These are phyloP conservation scores for Candida odintsovae DNA, from an alignment of 805 yeast genomes.

Conservation along the genomic window DNA sequence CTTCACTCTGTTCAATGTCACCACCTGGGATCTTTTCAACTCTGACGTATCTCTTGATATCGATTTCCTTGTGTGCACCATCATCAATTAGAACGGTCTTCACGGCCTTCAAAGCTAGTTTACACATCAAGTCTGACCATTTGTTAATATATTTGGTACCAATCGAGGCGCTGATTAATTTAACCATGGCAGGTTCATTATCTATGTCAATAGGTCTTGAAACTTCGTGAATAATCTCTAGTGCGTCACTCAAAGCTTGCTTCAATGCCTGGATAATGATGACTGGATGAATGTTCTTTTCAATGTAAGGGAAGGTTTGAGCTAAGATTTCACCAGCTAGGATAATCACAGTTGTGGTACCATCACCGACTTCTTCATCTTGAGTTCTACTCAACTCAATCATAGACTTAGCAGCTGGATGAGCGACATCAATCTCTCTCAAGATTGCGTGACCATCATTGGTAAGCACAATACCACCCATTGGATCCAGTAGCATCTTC, in stretches of 20 bases:
- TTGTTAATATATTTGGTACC: constrained; percentile 92
- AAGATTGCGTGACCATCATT: constrained; percentile 98
- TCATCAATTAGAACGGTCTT: constrained; percentile 68
- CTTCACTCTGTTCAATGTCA: constrained; percentile 83
- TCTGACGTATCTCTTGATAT: constrained; percentile 86
- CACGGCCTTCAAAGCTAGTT: constrained; percentile 81
- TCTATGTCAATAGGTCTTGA: constrained; percentile 78
- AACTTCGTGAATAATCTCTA: constrained; percentile 78
- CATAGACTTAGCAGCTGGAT: constrained; percentile 99
- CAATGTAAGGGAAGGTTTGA: constrained; percentile 90
- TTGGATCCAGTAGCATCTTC: constrained; percentile 93
- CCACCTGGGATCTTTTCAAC: constrained; percentile 98
- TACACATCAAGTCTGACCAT: constrained; percentile 92
- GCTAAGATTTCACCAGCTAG: constrained; percentile 96
- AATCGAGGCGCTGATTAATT: constrained; percentile 82
- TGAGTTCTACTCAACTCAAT: constrained; percentile 94
- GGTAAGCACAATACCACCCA: constrained; percentile 91
- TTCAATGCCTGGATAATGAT: constrained; percentile 91
- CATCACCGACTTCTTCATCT: constrained; percentile 98
- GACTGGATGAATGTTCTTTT: constrained; percentile 95
- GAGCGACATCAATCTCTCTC: constrained; percentile 95
- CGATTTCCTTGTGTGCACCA: constrained; percentile 70
- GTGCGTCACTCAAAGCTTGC: constrained; percentile 84
- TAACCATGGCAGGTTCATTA: constrained; percentile 82
- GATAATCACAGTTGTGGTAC: constrained; percentile 95